Base-by-base conservation (phyloP, 208 protist species). In the Crithidia mellificae region DNA sequence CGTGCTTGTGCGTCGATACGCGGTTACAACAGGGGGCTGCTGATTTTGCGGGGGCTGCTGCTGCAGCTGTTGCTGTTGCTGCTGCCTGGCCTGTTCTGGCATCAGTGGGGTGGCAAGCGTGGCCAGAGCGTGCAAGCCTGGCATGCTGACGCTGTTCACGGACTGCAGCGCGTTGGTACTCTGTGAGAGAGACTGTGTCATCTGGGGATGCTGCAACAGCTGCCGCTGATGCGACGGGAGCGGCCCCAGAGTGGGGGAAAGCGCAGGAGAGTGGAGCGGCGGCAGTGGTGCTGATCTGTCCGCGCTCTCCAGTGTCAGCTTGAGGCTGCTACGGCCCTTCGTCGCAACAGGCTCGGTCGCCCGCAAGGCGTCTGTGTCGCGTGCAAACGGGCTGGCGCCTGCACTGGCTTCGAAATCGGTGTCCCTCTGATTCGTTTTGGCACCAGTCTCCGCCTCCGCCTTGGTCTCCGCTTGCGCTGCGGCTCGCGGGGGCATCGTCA, bases 401-500 rank as follows among this genome's bases (percentile, higher is more conserved):
- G n/a, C n/a, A n/a, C n/a, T 29, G 41, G 15, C 8, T 4, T 15
- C 8, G 17, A 20, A 19, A n/a, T n/a, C 41, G 22, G 20, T 9
- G n/a, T n/a, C n/a, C n/a, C n/a, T n/a, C n/a, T n/a, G n/a, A n/a
- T n/a, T n/a, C n/a, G n/a, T n/a, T n/a, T n/a, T n/a, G n/a, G n/a
- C n/a, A n/a, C n/a, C n/a, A n/a, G n/a, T n/a, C 5, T 55, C 19
- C 9, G 20, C 46, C 9, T 44, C 59, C n/a, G 32, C 25, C 9
- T 6, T n/a, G 14, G 41, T 5, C 17, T n/a, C 19, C 11, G 29
- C 19, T 34, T 43, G 20, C 2, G 17, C 47, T 11, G 59, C 32
- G 2, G 44, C 44, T 15, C 55, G 22, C n/a, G 70, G 63, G 5
- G 70, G 70, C 70, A 76, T 69, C 32, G 27, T 50, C 36, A 76